These are phyloP conservation scores for Dendrobium huoshanense DNA, from an alignment of 106 monocot species.

Conservation along the genomic window DNA sequence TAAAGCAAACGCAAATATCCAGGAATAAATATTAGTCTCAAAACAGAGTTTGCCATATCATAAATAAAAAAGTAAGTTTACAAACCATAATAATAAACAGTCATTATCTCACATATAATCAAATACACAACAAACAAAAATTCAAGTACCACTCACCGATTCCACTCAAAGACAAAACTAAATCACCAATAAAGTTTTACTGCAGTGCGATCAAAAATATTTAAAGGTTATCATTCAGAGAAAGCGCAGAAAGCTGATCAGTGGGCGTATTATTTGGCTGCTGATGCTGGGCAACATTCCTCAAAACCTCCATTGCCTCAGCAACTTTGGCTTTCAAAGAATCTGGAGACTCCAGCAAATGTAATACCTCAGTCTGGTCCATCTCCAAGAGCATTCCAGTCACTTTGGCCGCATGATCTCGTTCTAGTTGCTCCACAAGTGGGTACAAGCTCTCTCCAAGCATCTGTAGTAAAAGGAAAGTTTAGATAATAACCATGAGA, in stretches of 20 bases:
- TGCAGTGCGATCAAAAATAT: too few relatives aligned
- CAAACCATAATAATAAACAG: too few relatives aligned
- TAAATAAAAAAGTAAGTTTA: too few relatives aligned
- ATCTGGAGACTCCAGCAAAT: slow-evolving; percentile 63
- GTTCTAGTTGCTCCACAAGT: slow-evolving; percentile 66
- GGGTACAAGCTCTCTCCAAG: slow-evolving; percentile 68
- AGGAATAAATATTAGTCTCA: too few relatives aligned
- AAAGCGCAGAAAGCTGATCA: slow-evolving; percentile 33
- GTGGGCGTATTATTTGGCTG: slow-evolving; percentile 13
- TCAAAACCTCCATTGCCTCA: slow-evolving; percentile 68
- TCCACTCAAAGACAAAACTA: too few relatives aligned
- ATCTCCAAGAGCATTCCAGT: slow-evolving; percentile 80
- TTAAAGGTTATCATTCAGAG: neutral
- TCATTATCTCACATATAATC: too few relatives aligned
- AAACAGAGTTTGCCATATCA: too few relatives aligned
- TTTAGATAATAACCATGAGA: neutral
- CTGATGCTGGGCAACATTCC: slow-evolving; percentile 37
- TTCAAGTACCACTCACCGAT: too few relatives aligned
- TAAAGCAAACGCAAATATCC: too few relatives aligned
- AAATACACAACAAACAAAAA: too few relatives aligned
- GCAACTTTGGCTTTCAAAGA: slow-evolving; percentile 63
- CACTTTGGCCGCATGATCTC: slow-evolving; percentile 49
- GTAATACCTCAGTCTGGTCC: slow-evolving; percentile 76
- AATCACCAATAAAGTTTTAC: too few relatives aligned
- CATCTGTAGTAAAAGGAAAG: slow-evolving; percentile 35